Evolutionary conservation across 164 flowering plant species (phyloP).

Genomic region (Stephania cephalantha): DNA sequence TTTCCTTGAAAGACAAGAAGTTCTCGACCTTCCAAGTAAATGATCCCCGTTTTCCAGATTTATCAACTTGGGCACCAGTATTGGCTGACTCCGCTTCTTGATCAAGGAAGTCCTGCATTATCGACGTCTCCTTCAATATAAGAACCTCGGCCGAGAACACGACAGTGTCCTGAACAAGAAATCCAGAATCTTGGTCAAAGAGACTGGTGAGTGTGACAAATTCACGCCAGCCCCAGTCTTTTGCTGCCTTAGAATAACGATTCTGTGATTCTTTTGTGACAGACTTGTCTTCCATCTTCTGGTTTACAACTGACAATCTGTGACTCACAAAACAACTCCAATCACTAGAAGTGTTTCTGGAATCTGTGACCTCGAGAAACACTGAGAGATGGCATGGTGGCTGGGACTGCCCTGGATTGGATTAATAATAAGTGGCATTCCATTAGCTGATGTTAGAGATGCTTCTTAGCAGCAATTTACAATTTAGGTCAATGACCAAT

Average conservation of each 20-base stretch:
- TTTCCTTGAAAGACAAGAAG: conserved; percentile 88
- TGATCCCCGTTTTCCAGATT: conserved; percentile 47
- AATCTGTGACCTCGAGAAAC: conserved; percentile 97
- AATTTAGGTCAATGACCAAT: not conserved
- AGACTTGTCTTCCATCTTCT: conserved; percentile 87
- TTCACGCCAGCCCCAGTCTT: conserved; percentile 99
- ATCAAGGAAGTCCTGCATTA: conserved; percentile 57
- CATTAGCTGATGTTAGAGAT: conserved; percentile 18
- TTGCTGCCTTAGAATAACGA: conserved; percentile 95
- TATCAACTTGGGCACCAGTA: conserved; percentile 35
- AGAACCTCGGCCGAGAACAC: conserved; percentile 96
- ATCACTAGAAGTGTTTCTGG: conserved; percentile 74
- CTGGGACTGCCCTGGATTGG: conserved; percentile 99
- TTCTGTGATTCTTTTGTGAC: conserved; percentile 93
- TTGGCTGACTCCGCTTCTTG: conserved; percentile 37
- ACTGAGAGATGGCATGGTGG: conserved; percentile 99
- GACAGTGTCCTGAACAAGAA: conserved; percentile 86
- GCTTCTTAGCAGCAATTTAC: not conserved
- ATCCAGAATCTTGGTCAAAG: conserved; percentile 97
- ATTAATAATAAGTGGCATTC: conserved; percentile 26
- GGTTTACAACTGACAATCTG: conserved; percentile 92
- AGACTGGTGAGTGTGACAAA: conserved; percentile 94
- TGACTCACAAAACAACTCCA: conserved; percentile 99
- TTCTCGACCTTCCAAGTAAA: conserved; percentile 99
- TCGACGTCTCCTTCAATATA: conserved; percentile 83